Base-by-base conservation (phyloP, 2,329 filamentous ascomycete species). In the Plectosphaerella sp. region DNA sequence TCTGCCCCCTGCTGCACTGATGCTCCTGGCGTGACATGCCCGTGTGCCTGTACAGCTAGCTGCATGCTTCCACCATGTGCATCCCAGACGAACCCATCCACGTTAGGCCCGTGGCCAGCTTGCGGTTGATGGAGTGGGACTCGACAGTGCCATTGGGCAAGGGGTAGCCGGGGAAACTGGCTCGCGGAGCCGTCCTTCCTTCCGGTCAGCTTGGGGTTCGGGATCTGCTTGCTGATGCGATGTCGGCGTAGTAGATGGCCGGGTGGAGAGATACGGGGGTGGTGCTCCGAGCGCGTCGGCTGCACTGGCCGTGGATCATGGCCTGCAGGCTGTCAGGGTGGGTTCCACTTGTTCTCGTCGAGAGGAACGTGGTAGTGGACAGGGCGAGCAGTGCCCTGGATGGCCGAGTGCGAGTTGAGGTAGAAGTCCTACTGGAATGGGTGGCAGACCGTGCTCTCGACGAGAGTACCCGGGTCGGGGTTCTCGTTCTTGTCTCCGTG, bases 291-390 rank as follows among this genome's bases (percentile, higher is more conserved):
- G 88, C 86, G 64, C 96, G 99, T 52, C 96, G 91, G 69, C 96
- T 99, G 45, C 88, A 96, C 57, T 97, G 91, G 59, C 96, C 88
- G 62, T 97, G 97, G 22, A 97, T 87, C 81, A 97, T 88, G 52
- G 86, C 86, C 62, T 96, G 89, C 0, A 99, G 75, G 2, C 86
- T 78, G 42, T 89, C 84, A n/a, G n/a, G n/a, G n/a, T 0, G 86
- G 77, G 1, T 77, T 67, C 61, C 89, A 79, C 2, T 79, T 74
- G 49, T 86, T 82, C 67, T 97, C 91, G 64, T 99, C 94, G 46
- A 88, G 66, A 20, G 99, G 84, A 14, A 97, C 87, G 56, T 93
- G 88, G 68, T 99, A 99, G 62, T 96, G 91, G 0, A 95, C 91
- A 0, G 94, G 94, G 2, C 94, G 84, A 16, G 94, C 88, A 1